phyloP scores from a whole-genome alignment of 768 basidiomycete species.

The Phallus indusiatus region DNA sequence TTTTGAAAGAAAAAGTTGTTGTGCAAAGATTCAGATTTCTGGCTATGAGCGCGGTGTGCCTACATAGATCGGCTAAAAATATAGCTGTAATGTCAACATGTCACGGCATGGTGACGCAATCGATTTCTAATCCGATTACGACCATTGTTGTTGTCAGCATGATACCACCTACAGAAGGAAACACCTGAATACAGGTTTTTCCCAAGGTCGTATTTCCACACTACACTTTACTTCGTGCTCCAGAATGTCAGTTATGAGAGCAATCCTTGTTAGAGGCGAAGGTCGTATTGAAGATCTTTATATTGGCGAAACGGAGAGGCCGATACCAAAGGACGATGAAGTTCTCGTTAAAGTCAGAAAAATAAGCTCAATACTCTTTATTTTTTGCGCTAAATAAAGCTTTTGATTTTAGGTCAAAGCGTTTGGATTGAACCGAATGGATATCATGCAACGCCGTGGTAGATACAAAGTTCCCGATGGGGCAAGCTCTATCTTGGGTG shows the following conservation, averaged over 20 bases:
- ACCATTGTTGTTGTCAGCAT: too few species aligned
- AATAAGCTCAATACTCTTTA: background rate
- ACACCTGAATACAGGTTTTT: background rate
- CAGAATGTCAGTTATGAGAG: slow-evolving; percentile 48
- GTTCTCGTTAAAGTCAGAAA: slow-evolving; percentile 69
- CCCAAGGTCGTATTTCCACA: background rate
- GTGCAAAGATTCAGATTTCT: too few species aligned
- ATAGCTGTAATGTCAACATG: too few species aligned
- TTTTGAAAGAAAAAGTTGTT: too few species aligned
- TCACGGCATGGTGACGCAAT: too few species aligned
- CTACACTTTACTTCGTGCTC: background rate
- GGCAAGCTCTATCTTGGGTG: slow-evolving; percentile 66
- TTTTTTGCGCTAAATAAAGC: background rate
- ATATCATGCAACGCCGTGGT: slow-evolving; percentile 62
- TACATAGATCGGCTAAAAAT: too few species aligned
- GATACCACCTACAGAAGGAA: background rate
- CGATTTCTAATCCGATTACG: too few species aligned
- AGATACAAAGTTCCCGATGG: slow-evolving; percentile 74
- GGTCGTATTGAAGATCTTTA: slow-evolving; percentile 73
- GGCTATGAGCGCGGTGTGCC: too few species aligned
- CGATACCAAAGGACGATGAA: slow-evolving; percentile 44
- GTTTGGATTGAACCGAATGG: slow-evolving; percentile 89
- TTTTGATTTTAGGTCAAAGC: slow-evolving; percentile 47
- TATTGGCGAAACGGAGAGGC: slow-evolving; percentile 61
- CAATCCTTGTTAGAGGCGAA: slow-evolving; percentile 67